A percentile compares a stretch with the other conserved stretches of the same genome.
Conservation (phyloP, 768 basidiomycete species). For the Gelatoporia subvermispora region DNA sequence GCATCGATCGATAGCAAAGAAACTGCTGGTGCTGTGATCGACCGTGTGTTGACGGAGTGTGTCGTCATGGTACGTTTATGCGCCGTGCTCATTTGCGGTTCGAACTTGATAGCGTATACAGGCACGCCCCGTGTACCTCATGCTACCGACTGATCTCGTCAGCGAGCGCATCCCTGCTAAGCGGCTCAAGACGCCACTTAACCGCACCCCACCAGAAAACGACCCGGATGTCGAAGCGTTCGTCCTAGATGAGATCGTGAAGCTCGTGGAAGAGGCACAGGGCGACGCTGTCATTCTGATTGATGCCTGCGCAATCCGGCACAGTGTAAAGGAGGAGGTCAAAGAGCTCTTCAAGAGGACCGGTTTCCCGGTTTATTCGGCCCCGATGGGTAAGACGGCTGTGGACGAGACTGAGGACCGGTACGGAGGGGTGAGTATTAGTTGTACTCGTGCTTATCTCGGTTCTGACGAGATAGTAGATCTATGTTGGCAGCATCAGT, state of each 20-base stretch:
- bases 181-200: conserved; percentile 56
- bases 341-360: conserved; percentile 60
- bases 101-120: conserved; percentile 20
- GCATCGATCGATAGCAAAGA: conserved; percentile 49
- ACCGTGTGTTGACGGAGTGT: conserved; percentile 70
- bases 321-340: conserved; percentile 58
- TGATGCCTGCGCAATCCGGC: conserved; percentile 77
- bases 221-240: conserved; percentile 56
- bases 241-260: conserved; percentile 69
- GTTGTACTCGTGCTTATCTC: too few species aligned
- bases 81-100: not conserved
- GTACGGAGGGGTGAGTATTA: conserved; percentile 69
- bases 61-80: conserved; percentile 42
- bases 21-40: conserved; percentile 66
- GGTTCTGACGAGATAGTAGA: conserved; percentile 34
- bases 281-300: conserved; percentile 68
- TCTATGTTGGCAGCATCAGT: conserved; percentile 71
- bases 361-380: conserved; percentile 65
- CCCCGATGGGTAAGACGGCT: conserved; percentile 80
- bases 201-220: conserved; percentile 44
- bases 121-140: conserved; percentile 85
- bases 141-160: conserved; percentile 81
- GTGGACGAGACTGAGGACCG: conserved; percentile 66
- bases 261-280: conserved; percentile 56
- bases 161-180: conserved; percentile 60